A percentile compares a stretch with the other conserved stretches of the same genome.
These are phyloP conservation scores for Bifiguratus adelaidae DNA, from an alignment of 192 early-diverging fungal genomes.

Conservation along the genomic window DNA sequence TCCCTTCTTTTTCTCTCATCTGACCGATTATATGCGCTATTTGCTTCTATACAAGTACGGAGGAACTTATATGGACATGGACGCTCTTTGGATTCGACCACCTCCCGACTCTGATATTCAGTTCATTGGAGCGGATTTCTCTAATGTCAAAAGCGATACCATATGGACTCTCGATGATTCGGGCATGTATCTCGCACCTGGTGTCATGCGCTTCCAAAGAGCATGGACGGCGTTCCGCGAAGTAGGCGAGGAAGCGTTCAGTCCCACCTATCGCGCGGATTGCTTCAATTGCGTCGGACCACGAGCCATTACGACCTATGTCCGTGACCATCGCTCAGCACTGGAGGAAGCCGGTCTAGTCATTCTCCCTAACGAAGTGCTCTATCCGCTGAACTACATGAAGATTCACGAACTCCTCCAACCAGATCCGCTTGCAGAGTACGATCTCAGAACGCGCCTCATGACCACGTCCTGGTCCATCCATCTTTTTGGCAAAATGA, in stretches of 20 bases:
- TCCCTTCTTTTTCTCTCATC: constrained; percentile 35
- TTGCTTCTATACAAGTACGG: constrained; percentile 45
- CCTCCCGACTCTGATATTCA: constrained; percentile 35
- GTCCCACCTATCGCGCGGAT: constrained; percentile 30
- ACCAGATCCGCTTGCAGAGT: constrained; percentile 18
- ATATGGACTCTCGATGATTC: constrained; percentile 41
- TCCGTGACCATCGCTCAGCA: constrained; percentile 21
- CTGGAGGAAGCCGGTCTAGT: constrained; percentile 29
- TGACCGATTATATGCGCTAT: constrained; percentile 41
- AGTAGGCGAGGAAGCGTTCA: constrained; percentile 36
- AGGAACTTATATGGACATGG: constrained; percentile 56
- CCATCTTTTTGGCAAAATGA: constrained; percentile 47
- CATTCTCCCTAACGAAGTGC: constrained; percentile 28
- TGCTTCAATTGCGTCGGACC: constrained; percentile 53
- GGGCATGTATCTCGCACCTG: constrained; percentile 38
- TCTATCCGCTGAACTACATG: constrained; percentile 39
- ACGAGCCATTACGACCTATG: constrained; percentile 42
- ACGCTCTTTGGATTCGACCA: constrained; percentile 41
- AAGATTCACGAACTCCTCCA: constrained; percentile 26
- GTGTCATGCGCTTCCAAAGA: constrained; percentile 45
- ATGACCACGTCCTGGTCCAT: constrained; percentile 29
- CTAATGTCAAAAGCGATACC: constrained; percentile 24
- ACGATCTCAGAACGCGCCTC: constrained; percentile 20
- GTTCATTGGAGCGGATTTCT: constrained; percentile 45
- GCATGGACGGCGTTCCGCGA: constrained; percentile 42